A percentile compares a stretch with the other conserved stretches of the same genome.
phyloP scores from a whole-genome alignment of 768 basidiomycete genomes.

The Naganishia randhawae region DNA sequence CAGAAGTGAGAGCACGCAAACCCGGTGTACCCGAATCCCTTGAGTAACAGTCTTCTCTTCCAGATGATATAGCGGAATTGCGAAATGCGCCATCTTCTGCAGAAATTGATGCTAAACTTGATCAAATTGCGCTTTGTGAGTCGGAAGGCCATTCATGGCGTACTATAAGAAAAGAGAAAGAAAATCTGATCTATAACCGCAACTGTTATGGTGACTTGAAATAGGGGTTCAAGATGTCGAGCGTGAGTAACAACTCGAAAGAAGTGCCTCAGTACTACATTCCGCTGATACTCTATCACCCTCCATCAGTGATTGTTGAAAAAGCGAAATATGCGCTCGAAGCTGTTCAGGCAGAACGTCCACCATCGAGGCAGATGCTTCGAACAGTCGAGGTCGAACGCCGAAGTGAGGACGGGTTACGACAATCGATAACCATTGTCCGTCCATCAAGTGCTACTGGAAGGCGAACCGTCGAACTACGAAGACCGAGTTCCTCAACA shows the following conservation, averaged over 20 bases:
- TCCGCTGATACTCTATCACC: slow-evolving; percentile 11
- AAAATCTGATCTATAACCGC: not conserved
- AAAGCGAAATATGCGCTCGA: slow-evolving; percentile 44
- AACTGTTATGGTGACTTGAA: not conserved
- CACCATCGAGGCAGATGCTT: slow-evolving; percentile 9
- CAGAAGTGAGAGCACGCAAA: not conserved
- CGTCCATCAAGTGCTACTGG: not conserved
- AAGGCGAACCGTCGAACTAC: not conserved
- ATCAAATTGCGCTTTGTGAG: slow-evolving; percentile 35
- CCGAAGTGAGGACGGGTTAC: not conserved
- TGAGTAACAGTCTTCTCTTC: not conserved
- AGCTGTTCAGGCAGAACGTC: slow-evolving; percentile 34
- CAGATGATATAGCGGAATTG: slow-evolving; percentile 33
- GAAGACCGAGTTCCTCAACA: slow-evolving; percentile 2
- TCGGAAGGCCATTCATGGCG: not conserved
- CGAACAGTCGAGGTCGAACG: slow-evolving; percentile 1
- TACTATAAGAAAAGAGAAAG: not conserved
- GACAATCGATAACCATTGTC: not conserved
- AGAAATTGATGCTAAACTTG: slow-evolving; percentile 35
- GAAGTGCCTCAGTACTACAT: not conserved
- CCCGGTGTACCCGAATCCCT: not conserved
- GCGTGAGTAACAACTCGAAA: slow-evolving; percentile 27
- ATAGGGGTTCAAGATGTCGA: slow-evolving; percentile 42
- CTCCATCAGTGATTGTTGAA: slow-evolving; percentile 40
- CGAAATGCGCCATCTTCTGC: slow-evolving; percentile 37